These are phyloP conservation scores for Cyclotella kingstonii DNA, from an alignment of 108 stramenopile species.

Conservation along the genomic window DNA sequence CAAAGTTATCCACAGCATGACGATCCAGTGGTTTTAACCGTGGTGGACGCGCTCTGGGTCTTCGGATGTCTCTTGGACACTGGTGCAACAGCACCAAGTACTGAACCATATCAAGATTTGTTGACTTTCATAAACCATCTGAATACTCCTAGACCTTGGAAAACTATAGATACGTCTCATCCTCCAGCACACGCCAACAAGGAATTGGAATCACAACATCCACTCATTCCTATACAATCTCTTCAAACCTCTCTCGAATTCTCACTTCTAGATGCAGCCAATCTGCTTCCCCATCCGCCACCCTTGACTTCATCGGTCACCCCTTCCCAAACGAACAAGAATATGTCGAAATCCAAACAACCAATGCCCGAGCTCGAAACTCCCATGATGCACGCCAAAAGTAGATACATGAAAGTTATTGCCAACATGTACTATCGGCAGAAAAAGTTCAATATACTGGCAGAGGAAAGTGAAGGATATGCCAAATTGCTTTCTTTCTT, in stretches of 20 bases:
- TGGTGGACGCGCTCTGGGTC: constrained; percentile 35
- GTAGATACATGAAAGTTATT: constrained; percentile 73
- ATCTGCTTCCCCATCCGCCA: constrained; percentile 23
- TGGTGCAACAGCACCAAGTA: background rate
- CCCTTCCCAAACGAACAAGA: background rate
- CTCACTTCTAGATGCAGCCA: constrained; percentile 19
- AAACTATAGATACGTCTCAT: too few species aligned
- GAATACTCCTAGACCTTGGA: too few species aligned
- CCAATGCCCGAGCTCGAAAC: constrained; percentile 2
- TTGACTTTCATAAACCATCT: too few species aligned
- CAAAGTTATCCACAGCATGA: background rate
- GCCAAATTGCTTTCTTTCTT: constrained; percentile 69
- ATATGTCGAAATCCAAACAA: background rate
- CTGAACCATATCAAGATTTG: too few species aligned
- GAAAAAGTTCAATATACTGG: constrained; percentile 88
- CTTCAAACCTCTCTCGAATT: constrained; percentile 35
- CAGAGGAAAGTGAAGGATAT: constrained; percentile 95
- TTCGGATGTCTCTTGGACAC: constrained; percentile 24
- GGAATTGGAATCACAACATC: background rate
- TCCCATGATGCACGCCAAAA: constrained; percentile 12
- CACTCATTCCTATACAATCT: constrained; percentile 22
- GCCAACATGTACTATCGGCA: constrained; percentile 89
- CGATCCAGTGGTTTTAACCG: constrained; percentile 26
- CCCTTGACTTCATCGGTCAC: background rate
- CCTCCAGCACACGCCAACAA: background rate